These are phyloP conservation scores for Tylopilus felleus DNA, from an alignment of 768 basidiomycete species.

Conservation along the genomic window DNA sequence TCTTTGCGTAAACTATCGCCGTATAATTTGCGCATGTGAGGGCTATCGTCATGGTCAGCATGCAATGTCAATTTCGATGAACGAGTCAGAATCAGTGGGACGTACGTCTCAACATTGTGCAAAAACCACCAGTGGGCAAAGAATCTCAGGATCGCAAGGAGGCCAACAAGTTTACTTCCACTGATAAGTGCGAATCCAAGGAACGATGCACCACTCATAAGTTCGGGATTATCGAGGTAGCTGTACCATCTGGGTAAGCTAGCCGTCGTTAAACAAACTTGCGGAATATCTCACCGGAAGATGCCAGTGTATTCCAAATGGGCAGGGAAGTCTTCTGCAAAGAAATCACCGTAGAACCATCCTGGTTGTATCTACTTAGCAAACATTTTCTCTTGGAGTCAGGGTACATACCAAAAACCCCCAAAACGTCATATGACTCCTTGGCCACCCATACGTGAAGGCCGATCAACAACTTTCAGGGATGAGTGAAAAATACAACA, in stretches of 20 bases:
- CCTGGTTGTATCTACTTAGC: conserved; percentile 42
- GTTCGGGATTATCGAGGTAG: conserved; percentile 92
- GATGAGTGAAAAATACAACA: conserved; percentile 5
- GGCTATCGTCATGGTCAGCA: conserved; percentile 45
- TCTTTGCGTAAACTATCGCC: conserved; percentile 92
- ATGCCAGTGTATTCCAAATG: conserved; percentile 95
- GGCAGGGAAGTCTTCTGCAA: conserved; percentile 89
- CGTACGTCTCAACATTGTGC: conserved; percentile 85
- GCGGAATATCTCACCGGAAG: conserved; percentile 60
- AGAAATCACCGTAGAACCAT: conserved; percentile 99
- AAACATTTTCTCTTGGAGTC: not conserved
- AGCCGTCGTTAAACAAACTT: not conserved
- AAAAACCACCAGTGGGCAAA: conserved; percentile 97
- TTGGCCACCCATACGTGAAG: conserved; percentile 89
- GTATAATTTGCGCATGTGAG: conserved; percentile 98
- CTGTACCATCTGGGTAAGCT: conserved; percentile 34
- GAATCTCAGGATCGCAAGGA: conserved; percentile 80
- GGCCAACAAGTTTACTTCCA: conserved; percentile 86
- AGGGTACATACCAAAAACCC: conserved; percentile 70
- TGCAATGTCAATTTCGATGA: not conserved
- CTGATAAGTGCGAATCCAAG: conserved; percentile 91
- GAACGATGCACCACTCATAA: conserved; percentile 94
- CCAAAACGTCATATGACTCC: conserved; percentile 90
- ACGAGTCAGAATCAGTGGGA: not conserved
- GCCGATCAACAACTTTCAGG: conserved; percentile 68